Evolutionary conservation across 73 alveolate species (phyloP), one percentile per base, ranked within the genome.

Genomic region (Diophrys sp.): DNA sequence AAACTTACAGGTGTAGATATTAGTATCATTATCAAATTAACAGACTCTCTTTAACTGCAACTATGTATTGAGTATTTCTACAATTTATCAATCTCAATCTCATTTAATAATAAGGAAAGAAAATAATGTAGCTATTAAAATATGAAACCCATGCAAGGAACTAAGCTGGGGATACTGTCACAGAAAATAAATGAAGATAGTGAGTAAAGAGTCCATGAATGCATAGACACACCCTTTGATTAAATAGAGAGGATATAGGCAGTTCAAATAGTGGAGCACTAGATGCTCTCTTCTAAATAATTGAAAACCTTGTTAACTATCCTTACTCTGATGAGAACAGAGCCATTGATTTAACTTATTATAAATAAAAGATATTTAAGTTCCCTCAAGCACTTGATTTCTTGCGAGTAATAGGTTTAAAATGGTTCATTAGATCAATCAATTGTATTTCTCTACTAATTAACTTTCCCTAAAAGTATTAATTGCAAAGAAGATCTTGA

Each of bases 321-420:
- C 92, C 92, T 0, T 84, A 84, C 56, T 83, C 69, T 11, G 92
- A 84, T 70, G 57, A 75, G 25, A 67, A 54, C 67, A 31, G 92
- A 31, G 71, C 78, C 2, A 29, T 84, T 8, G 87, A 84, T 33
- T 55, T 84, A 2, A 71, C 75, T 33, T 71, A 79, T 25, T 79
- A 44, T 71, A 79, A 71, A 54, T 79, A 56, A 5, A 79, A 79
- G 56, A 68, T 79, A 27, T 78, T 74, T 23, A 79, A 67, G 56
- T 79, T 34, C 56, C 81, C 88, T 1, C 25, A 31, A 54, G 88
- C 88, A 0, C 14, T 34, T 8, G 54, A 71, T 23, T 73, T 79
- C 0, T 29, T 79, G 26, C 33, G 28, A 71, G 81, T 70, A 26
- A 71, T 79, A 2, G 88, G 88, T 2, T 79, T 79, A 33, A 23